These are phyloP conservation scores for Neospermospora avenae DNA, from an alignment of 2,329 filamentous ascomycete species.

Conservation along the genomic window DNA sequence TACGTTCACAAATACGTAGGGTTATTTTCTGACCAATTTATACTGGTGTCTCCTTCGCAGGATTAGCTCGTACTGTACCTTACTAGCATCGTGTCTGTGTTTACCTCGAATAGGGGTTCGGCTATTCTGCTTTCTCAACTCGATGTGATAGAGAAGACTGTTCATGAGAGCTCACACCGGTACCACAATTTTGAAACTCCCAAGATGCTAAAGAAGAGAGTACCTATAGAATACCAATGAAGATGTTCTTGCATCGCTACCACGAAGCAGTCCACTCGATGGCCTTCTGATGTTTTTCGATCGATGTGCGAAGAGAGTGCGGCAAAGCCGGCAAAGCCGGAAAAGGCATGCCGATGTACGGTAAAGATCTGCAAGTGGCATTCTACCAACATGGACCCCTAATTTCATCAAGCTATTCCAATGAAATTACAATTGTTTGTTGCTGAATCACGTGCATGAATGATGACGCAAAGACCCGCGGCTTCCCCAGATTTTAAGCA, in stretches of 20 bases:
- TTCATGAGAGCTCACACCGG: not conserved
- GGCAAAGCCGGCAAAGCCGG: no score
- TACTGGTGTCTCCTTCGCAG: not conserved
- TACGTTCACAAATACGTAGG: not conserved
- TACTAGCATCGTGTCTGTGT: not conserved
- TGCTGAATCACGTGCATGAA: not conserved
- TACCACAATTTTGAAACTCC: no score
- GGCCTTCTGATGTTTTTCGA: no score
- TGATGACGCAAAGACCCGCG: slow-evolving; percentile 14
- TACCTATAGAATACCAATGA: no score
- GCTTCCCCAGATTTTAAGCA: slow-evolving; percentile 7
- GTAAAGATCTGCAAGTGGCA: no score
- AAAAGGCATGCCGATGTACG: no score
- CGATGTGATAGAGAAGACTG: not conserved
- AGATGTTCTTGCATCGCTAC: no score
- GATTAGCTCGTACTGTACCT: not conserved
- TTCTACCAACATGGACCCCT: no score
- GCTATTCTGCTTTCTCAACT: not conserved
- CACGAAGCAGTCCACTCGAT: no score
- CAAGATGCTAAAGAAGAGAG: no score
- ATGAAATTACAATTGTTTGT: not conserved
- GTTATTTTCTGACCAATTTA: not conserved
- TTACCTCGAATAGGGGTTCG: not conserved
- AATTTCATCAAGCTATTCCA: not conserved
- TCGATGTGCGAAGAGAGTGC: no score